Conservation (phyloP, 1,284 basidiomycete species). For the Ceratobasidium sp. region DNA sequence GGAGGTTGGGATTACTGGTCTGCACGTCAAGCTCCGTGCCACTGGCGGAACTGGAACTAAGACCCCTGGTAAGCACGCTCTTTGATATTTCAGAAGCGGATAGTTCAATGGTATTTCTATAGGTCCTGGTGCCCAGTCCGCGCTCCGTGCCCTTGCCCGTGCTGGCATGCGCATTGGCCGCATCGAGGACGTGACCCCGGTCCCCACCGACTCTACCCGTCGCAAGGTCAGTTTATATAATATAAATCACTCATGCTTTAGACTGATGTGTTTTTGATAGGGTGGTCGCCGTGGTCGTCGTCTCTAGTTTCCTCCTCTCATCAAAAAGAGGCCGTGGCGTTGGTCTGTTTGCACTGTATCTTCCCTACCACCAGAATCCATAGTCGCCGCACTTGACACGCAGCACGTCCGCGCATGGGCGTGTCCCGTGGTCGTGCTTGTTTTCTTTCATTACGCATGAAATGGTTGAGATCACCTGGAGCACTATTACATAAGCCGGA, state of each 20-base stretch:
- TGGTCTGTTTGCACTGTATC: conserved; percentile 27
- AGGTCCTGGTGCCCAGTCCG: conserved; percentile 92
- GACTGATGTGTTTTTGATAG: conserved; percentile 56
- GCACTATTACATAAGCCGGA: no score
- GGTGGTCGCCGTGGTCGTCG: conserved; percentile 99
- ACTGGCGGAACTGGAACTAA: conserved; percentile 99
- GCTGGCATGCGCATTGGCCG: conserved; percentile 98
- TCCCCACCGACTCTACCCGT: conserved; percentile 96
- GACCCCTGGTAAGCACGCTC: conserved; percentile 77
- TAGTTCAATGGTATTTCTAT: not conserved
- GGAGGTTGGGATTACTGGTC: conserved; percentile 97
- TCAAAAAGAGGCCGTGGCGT: conserved; percentile 15
- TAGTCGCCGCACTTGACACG: conserved; percentile 48
- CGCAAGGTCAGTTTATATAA: conserved; percentile 74
- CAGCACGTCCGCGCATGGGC: conserved; percentile 50
- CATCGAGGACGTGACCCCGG: conserved; percentile 97
- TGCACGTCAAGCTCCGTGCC: conserved; percentile 97
- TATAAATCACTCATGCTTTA: conserved; percentile 1
- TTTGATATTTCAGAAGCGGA: not conserved
- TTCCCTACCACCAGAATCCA: conserved; percentile 25
- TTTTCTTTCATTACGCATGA: conserved; percentile 13
- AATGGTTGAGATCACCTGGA: no score
- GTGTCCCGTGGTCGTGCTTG: conserved; percentile 79
- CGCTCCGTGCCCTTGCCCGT: conserved; percentile 97
- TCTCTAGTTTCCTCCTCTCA: conserved; percentile 64